A percentile compares a stretch with the other conserved stretches of the same genome.
These are phyloP conservation scores for Alnus rubra DNA, from an alignment of 306 rosid species.

Conservation along the genomic window DNA sequence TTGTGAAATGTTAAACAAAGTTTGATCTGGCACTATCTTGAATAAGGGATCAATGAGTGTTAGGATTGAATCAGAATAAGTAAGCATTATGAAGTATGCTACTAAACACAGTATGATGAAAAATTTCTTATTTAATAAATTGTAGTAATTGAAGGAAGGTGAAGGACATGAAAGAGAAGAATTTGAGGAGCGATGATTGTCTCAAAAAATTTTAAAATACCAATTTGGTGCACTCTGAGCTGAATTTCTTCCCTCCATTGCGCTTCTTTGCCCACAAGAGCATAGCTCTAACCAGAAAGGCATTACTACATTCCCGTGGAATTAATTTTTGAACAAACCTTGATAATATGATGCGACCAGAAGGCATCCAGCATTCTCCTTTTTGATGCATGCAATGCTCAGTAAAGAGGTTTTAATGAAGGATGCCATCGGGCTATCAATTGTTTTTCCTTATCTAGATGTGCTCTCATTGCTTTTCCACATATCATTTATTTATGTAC, in stretches of 20 bases:
- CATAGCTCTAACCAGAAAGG: constrained; percentile 7
- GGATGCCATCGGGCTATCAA: neutral
- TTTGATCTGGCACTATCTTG: neutral
- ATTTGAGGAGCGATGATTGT: neutral
- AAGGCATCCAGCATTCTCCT: neutral
- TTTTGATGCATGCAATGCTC: constrained; percentile 15
- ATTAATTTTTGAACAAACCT: neutral
- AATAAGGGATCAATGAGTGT: neutral
- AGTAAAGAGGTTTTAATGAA: neutral
- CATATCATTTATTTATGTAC: constrained; percentile 6
- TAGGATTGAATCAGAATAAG: neutral
- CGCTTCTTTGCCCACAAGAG: constrained; percentile 5
- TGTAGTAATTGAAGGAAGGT: neutral
- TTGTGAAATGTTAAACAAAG: neutral
- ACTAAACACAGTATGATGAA: neutral
- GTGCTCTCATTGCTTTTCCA: constrained; percentile 3
- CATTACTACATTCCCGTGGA: neutral
- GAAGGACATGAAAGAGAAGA: constrained; percentile 21
- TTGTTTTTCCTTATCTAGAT: constrained; percentile 15
- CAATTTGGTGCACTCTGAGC: constrained; percentile 10
- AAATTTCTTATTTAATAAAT: neutral
- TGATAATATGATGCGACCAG: neutral
- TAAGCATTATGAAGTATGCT: neutral
- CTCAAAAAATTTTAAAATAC: neutral
- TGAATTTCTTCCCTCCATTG: constrained; percentile 22